Percentiles rank a stretch among this genome's conserved stretches.
Conservation (phyloP, 2,329 filamentous ascomycete genomes). For the Metarhizium humberi region DNA sequence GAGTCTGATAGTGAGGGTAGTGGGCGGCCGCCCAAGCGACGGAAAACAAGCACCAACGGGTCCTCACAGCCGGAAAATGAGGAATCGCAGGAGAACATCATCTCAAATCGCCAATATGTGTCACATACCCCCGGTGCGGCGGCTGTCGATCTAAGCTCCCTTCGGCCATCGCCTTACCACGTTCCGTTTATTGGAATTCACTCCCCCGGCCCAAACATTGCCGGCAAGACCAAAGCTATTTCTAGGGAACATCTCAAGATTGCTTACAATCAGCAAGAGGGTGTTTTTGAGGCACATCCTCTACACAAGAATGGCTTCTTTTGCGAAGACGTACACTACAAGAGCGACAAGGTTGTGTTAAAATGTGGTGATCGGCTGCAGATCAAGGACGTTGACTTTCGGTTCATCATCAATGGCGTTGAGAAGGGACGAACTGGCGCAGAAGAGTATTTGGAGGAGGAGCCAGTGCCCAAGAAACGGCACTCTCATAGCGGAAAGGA, state of each 20-base stretch:
- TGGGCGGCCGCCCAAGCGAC: conserved; percentile 35
- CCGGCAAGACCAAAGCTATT: conserved; percentile 59
- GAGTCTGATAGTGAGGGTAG: conserved; percentile 48
- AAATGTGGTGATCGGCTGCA: conserved; percentile 58
- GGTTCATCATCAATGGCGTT: conserved; percentile 60
- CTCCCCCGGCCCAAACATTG: conserved; percentile 53
- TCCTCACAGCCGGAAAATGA: conserved; percentile 33
- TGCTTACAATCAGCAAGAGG: conserved; percentile 53
- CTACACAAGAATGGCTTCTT: conserved; percentile 61
- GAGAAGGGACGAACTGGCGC: conserved; percentile 47
- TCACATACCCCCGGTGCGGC: conserved; percentile 50
- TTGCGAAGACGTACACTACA: conserved; percentile 50
- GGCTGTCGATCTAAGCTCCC: conserved; percentile 47
- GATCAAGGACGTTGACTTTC: conserved; percentile 61
- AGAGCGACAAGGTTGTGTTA: conserved; percentile 46
- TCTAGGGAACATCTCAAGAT: conserved; percentile 68
- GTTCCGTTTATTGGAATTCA: conserved; percentile 64
- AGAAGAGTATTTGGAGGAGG: conserved; percentile 44
- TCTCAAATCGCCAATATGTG: conserved; percentile 50
- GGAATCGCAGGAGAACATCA: conserved; percentile 35
- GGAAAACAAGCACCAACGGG: conserved; percentile 34
- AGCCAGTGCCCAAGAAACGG: conserved; percentile 32
- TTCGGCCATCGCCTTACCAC: conserved; percentile 51
- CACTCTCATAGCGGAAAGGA: conserved; percentile 52
- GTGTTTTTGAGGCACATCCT: conserved; percentile 55